These are phyloP conservation scores for Moesziomyces antarcticus DNA, from an alignment of 1,284 basidiomycete genomes.

Conservation along the genomic window DNA sequence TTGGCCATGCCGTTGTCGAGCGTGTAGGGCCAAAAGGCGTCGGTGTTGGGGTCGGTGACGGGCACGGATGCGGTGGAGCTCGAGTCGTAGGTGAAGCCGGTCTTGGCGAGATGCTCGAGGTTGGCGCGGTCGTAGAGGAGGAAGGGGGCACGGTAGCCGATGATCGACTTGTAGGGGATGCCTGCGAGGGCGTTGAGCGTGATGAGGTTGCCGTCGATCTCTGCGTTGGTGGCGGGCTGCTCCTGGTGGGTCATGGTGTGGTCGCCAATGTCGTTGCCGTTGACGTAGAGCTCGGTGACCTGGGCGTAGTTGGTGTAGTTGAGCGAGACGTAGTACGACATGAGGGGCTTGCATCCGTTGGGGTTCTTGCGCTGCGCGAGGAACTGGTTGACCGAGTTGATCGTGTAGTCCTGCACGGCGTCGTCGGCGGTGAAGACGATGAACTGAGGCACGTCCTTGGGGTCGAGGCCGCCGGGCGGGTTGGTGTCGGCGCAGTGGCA, in stretches of 20 bases:
- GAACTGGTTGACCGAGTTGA: slow-evolving; percentile 79
- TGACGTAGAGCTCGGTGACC: slow-evolving; percentile 85
- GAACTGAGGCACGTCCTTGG: slow-evolving; percentile 56
- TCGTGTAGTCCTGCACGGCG: slow-evolving; percentile 79
- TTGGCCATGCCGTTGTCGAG: slow-evolving; percentile 78
- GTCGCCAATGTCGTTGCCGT: slow-evolving; percentile 87
- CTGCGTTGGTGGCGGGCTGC: slow-evolving; percentile 72
- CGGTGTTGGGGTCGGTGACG: slow-evolving; percentile 76
- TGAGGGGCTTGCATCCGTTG: slow-evolving; percentile 79
- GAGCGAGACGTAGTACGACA: slow-evolving; percentile 68
- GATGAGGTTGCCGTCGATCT: slow-evolving; percentile 80
- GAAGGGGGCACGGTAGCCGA: slow-evolving; percentile 82
- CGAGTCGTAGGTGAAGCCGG: slow-evolving; percentile 79
- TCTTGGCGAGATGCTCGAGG: slow-evolving; percentile 73
- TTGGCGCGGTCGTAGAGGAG: slow-evolving; percentile 77
- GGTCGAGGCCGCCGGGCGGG: slow-evolving; percentile 59
- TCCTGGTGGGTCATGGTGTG: slow-evolving; percentile 85
- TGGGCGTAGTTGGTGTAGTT: slow-evolving; percentile 80
- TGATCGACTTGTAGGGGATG: slow-evolving; percentile 77
- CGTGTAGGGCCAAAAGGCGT: slow-evolving; percentile 73
- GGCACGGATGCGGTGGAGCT: slow-evolving; percentile 76
- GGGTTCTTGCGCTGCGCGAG: slow-evolving; percentile 81
- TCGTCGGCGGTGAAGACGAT: slow-evolving; percentile 67
- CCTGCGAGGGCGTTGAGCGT: slow-evolving; percentile 82
- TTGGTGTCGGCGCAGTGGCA: slow-evolving; percentile 61